A percentile compares a stretch with the other conserved stretches of the same genome.
These are phyloP conservation scores for Calonectria naviculata DNA, from an alignment of 2,329 filamentous ascomycete species.

Conservation along the genomic window DNA sequence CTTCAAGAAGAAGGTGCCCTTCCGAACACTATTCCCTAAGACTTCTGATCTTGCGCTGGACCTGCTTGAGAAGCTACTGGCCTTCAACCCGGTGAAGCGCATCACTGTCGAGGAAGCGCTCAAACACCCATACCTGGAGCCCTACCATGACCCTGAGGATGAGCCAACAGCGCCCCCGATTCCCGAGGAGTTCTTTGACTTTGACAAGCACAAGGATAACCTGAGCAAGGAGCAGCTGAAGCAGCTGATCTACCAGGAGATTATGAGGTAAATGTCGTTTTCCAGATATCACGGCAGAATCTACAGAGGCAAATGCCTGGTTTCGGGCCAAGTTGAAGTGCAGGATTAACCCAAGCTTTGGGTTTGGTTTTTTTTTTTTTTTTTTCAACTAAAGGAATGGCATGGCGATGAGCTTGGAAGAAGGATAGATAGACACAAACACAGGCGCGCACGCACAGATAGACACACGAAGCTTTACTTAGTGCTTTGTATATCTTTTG, in stretches of 20 bases:
- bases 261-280: conserved; percentile 69
- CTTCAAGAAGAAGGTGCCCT: conserved; percentile 99
- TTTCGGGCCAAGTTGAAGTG: conserved; percentile 3
- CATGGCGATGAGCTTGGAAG: conserved; percentile 30
- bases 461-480: conserved; percentile 16
- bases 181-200: conserved; percentile 99
- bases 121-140: conserved; percentile 97
- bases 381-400: conserved; percentile 21
- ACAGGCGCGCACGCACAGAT: conserved; percentile 22
- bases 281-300: background rate
- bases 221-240: conserved; percentile 99
- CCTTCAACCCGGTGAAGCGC: conserved; percentile 98
- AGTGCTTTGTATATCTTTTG: conserved; percentile 22
- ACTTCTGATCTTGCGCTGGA: conserved; percentile 98
- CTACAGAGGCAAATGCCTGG: background rate
- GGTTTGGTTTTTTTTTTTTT: conserved; percentile 12
- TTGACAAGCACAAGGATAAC: conserved; percentile 99
- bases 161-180: conserved; percentile 97
- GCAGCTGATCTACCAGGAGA: conserved; percentile 97
- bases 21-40: conserved; percentile 97
- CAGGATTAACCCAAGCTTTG: conserved; percentile 16
- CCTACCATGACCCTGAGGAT: conserved; percentile 98
- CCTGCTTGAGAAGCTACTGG: conserved; percentile 92
- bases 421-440: conserved; percentile 34
- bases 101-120: conserved; percentile 98